Evolutionary conservation across 2,329 filamentous ascomycete species (phyloP).

Genomic region (Arthrobotrys sphaeroides): DNA sequence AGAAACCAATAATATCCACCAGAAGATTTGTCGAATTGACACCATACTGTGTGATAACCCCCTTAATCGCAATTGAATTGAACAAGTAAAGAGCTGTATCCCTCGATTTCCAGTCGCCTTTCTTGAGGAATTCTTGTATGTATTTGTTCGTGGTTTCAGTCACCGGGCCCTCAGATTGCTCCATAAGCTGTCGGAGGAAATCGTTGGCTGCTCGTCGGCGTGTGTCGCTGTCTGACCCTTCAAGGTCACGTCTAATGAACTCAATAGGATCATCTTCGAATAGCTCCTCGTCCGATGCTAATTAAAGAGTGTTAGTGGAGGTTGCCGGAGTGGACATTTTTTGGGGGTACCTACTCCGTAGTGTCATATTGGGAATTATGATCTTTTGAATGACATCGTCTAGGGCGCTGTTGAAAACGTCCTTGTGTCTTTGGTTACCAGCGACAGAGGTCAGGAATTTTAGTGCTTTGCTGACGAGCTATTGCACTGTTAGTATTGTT

Average conservation of each 20-base stretch:
- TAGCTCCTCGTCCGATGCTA: constrained; percentile 88
- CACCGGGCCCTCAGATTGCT: constrained; percentile 85
- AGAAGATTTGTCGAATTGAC: constrained; percentile 88
- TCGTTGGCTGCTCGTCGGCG: constrained; percentile 90
- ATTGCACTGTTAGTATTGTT: background rate
- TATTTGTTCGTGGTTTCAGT: constrained; percentile 88
- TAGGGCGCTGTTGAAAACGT: constrained; percentile 84
- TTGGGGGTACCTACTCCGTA: constrained; percentile 66
- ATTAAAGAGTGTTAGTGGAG: background rate
- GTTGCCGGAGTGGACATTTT: background rate
- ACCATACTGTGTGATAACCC: constrained; percentile 81
- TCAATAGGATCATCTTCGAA: constrained; percentile 99
- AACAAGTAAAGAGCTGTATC: constrained; percentile 98
- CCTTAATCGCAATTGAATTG: constrained; percentile 91
- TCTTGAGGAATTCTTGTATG: constrained; percentile 80
- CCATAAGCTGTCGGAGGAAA: constrained; percentile 87
- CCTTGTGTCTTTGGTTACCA: constrained; percentile 78
- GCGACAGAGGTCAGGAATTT: constrained; percentile 94
- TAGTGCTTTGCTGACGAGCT: constrained; percentile 87
- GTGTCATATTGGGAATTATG: constrained; percentile 87
- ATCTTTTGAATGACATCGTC: constrained; percentile 94
- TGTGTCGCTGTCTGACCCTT: constrained; percentile 96
- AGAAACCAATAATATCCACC: constrained; percentile 92
- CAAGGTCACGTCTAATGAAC: constrained; percentile 92
- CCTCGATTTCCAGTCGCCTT: constrained; percentile 90